phyloP scores from a whole-genome alignment of 768 basidiomycete genomes.

The Sarcodon sp. region DNA sequence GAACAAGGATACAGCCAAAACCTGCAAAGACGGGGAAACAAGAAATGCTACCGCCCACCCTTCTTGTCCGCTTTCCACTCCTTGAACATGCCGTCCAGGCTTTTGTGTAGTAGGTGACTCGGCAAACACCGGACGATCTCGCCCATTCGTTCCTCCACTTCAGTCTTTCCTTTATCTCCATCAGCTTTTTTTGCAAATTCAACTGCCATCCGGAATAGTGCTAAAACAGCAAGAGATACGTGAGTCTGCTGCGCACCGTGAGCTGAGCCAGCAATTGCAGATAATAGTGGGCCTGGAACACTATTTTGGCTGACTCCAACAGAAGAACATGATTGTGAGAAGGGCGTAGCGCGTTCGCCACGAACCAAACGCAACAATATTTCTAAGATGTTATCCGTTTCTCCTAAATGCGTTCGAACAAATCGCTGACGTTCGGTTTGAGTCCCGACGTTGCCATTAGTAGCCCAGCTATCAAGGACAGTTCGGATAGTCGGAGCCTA shows the following conservation, averaged over 20 bases:
- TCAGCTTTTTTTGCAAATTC: conserved; percentile 69
- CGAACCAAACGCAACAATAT: conserved; percentile 87
- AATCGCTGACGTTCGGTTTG: conserved; percentile 76
- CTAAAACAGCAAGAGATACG: conserved; percentile 84
- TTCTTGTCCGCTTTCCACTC: conserved; percentile 85
- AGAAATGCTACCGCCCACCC: conserved; percentile 22
- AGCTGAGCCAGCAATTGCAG: conserved; percentile 65
- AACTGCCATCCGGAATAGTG: conserved; percentile 74
- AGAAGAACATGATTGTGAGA: conserved; percentile 48
- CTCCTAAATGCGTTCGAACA: conserved; percentile 76
- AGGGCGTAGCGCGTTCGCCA: conserved; percentile 69
- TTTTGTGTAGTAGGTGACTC: conserved; percentile 77
- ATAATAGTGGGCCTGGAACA: conserved; percentile 56
- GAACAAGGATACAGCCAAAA: neutral
- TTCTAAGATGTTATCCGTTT: conserved; percentile 83
- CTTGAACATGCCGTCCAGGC: conserved; percentile 89
- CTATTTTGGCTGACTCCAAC: conserved; percentile 38
- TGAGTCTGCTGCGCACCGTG: conserved; percentile 89
- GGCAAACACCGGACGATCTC: conserved; percentile 90
- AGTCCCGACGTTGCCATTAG: conserved; percentile 69
- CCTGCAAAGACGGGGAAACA: neutral
- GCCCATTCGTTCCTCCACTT: conserved; percentile 66
- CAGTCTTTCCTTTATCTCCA: conserved; percentile 52
- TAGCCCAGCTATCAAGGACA: conserved; percentile 81
- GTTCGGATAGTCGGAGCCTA: conserved; percentile 90